Evolutionary conservation across 257 asterid species (phyloP), one percentile per base, ranked within the genome.

Genomic region (Cynanchum wilfordii): DNA sequence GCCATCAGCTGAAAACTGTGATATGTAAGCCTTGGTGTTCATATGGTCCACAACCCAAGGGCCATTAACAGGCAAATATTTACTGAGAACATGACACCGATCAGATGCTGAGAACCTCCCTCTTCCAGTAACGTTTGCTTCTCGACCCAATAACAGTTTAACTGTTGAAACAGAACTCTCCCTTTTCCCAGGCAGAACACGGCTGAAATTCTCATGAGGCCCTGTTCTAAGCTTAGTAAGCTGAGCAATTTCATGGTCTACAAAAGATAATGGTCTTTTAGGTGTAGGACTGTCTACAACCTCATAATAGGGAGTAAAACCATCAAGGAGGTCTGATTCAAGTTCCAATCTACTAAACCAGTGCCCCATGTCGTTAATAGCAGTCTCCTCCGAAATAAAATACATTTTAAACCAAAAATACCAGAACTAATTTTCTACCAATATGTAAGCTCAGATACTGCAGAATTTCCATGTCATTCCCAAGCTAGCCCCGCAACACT

Each of bases 1-100:
- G 51, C 97, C 98, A 73, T 90, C 95, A 2, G 83, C 79, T 25
- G 98, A 89, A 83, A 93, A 93, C 75, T 93, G 97, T 0, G 98
- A 93, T 4, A 90, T 89, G 70, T 93, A 93, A 75, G 95, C 96
- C 78, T 95, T 81, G 25, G 88, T 84, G 36, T 84, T 77, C 98
- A 93, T 87, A 80, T 89, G 91, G 66, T 93, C 98, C 70, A 93
- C 89, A 73, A 85, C 80, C 84, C 81, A 77, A 20, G 97, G 97
- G 78, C 86, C 88, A 51, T 77, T 82, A 58, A 86, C 85, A 0
- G 98, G 97, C 83, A 93, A 79, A 86, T 90, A 87, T 75, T 74
- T 85, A 82, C 92, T 89, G 69, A 93, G 70, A 57, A 87, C 84
- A 68, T 93, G 95, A 75, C 93, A 79, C 27, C 96, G 75, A 79